Evolutionary conservation across 257 asterid species (phyloP).

Genomic region (Scutellaria minor): DNA sequence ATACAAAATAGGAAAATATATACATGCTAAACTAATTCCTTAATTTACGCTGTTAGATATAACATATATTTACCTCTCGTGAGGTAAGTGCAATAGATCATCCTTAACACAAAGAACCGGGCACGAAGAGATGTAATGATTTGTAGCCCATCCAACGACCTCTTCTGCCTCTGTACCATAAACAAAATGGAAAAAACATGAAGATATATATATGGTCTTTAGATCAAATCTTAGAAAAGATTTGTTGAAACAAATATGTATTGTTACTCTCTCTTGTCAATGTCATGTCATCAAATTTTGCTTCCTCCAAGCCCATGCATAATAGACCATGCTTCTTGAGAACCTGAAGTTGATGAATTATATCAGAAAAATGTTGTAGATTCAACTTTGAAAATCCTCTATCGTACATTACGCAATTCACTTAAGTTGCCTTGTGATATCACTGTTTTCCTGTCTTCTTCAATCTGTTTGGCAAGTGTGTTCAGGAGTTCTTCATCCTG

Average conservation of each 20-base stretch:
- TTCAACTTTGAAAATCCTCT: not conserved
- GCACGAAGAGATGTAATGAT: constrained; percentile 64
- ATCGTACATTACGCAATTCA: constrained; percentile 45
- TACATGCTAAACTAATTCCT: too few species aligned
- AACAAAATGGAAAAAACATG: not conserved
- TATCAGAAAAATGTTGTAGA: constrained; percentile 9
- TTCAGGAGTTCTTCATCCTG: constrained; percentile 78
- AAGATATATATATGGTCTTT: not conserved
- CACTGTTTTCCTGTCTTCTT: constrained; percentile 77
- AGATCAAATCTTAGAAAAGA: not conserved
- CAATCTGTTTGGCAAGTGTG: constrained; percentile 70
- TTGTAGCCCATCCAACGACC: constrained; percentile 72
- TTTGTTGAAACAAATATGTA: not conserved
- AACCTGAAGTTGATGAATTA: constrained; percentile 55
- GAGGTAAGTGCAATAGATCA: constrained; percentile 57
- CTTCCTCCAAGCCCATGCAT: constrained; percentile 63
- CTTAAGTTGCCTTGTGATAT: constrained; percentile 75
- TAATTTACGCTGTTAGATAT: too few species aligned
- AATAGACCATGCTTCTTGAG: constrained; percentile 66
- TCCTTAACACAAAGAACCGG: constrained; percentile 51
- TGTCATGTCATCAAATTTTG: constrained; percentile 62
- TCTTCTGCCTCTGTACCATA: constrained; percentile 58
- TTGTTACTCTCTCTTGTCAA: constrained; percentile 73
- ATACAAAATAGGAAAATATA: too few species aligned
- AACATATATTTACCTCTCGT: constrained; percentile 49